Base-by-base conservation (phyloP, 306 rosid genomes). In the Comarum palustre region DNA sequence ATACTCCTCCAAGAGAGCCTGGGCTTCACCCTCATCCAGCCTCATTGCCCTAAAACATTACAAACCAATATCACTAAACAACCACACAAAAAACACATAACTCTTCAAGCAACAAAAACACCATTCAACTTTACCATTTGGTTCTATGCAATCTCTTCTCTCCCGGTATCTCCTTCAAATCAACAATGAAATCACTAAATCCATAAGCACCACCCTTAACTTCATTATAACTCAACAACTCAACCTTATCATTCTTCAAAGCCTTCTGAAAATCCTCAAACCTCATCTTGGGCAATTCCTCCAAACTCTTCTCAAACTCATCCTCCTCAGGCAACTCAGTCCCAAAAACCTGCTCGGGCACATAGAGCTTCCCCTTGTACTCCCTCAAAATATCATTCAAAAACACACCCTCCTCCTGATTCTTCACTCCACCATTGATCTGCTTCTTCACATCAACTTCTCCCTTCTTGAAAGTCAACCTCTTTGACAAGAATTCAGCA, bases 281-380 rank as follows among this genome's bases (percentile, higher is more conserved):
- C 77, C 90, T 80, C 95, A 94, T 88, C 79, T 39, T 87, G 6
- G 99, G 99, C 77, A 84, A 85, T 15, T 79, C 82, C 60, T 81
- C 78, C 48, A 84, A 57, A 48, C 78, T 79, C 73, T 75, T 80
- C 69, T 88, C 68, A 27, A 94, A 91, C 46, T 82, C 89, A 51
- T 91, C 96, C 79, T 89, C 97, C 78, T 94, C 98, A 0, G 97
- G 85, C 48, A 91, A 74, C 43, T 76, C 69, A 0, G 77, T 11
- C 42, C 90, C 86, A 25, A 94, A 94, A 77, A 90, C 63, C 74
- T 91, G 99, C 84, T 94, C 99, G 0, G 99, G 99, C 76, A 94
- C 99, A 58, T 91, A 91, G 3, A 91, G 93, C 78, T 94, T 91
- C 79, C 99, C 99, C 81, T 76, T 91, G 65, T 94, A 86, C 89